phyloP scores from a whole-genome alignment of 768 basidiomycete species.

The Boletus coccyginus region DNA sequence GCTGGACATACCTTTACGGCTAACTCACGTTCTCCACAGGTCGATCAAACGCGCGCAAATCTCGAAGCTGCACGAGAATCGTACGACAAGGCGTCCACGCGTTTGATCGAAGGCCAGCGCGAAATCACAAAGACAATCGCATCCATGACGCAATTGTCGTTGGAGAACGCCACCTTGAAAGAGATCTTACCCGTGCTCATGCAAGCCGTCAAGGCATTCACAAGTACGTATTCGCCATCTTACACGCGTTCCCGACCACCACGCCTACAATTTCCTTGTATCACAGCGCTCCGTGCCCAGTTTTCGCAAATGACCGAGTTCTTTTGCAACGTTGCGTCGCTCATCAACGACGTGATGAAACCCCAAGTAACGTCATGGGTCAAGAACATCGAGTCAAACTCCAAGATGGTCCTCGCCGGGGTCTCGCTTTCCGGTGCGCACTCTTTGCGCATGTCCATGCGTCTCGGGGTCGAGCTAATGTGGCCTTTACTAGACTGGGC shows the following conservation, averaged over 20 bases:
- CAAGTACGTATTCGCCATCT: background rate
- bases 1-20: background rate
- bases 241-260: background rate
- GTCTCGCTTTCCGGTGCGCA: constrained; percentile 13
- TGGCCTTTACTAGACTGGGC: constrained; percentile 9
- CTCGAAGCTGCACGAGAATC: constrained; percentile 18
- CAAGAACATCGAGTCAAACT: constrained; percentile 13
- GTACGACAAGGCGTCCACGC: constrained; percentile 10
- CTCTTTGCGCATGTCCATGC: no score
- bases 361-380: constrained; percentile 17
- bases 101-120: constrained; percentile 17
- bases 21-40: background rate
- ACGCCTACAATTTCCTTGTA: background rate
- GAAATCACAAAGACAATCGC: constrained; percentile 19
- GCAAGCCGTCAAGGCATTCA: constrained; percentile 18
- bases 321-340: constrained; percentile 16
- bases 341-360: constrained; percentile 21
- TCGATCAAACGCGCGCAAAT: constrained; percentile 21
- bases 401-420: constrained; percentile 17
- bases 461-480: background rate
- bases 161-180: constrained; percentile 19
- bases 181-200: constrained; percentile 17
- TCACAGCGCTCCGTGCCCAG: constrained; percentile 13
- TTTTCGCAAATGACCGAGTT: constrained; percentile 19
- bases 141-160: constrained; percentile 16